Conservation (phyloP, 495 filamentous ascomycete species). For the Hypoxylon fragiforme region DNA sequence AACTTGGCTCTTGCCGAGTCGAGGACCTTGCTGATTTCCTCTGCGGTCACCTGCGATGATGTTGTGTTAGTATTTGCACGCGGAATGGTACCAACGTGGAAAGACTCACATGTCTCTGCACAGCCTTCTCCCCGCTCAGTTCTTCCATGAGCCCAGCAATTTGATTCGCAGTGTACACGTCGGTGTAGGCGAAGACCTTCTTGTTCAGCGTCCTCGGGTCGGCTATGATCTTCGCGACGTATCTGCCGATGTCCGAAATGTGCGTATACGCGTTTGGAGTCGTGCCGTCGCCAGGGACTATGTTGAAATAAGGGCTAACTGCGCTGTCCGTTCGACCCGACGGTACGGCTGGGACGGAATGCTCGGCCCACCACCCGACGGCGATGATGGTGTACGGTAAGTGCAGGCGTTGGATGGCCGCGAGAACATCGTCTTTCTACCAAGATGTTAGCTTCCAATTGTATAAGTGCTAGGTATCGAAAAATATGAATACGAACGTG, state of each 20-base stretch:
- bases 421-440: slow-evolving; percentile 60
- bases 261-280: slow-evolving; percentile 54
- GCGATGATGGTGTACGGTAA: slow-evolving; percentile 66
- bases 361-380: slow-evolving; percentile 64
- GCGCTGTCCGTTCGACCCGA: slow-evolving; percentile 59
- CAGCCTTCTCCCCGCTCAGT: slow-evolving; percentile 57
- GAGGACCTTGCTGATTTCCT: slow-evolving; percentile 5
- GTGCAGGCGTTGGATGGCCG: slow-evolving; percentile 54
- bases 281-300: slow-evolving; percentile 56
- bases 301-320: slow-evolving; percentile 48
- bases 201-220: slow-evolving; percentile 63
- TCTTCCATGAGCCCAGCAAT: slow-evolving; percentile 55
- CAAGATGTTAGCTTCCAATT: not conserved
- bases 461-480: slow-evolving; percentile 17
- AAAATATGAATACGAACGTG: slow-evolving; percentile 39
- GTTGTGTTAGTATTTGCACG: not conserved
- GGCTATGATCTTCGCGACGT: slow-evolving; percentile 57
- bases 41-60: not conserved
- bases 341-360: slow-evolving; percentile 53
- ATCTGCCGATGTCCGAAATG: slow-evolving; percentile 58
- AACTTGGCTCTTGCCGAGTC: slow-evolving; percentile 42
- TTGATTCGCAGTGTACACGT: slow-evolving; percentile 53
- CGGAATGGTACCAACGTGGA: not conserved
- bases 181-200: slow-evolving; percentile 58
- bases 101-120: slow-evolving; percentile 53